Evolutionary conservation across 345 rosid genomes (phyloP).

Genomic region (Eucalyptus urophylla): DNA sequence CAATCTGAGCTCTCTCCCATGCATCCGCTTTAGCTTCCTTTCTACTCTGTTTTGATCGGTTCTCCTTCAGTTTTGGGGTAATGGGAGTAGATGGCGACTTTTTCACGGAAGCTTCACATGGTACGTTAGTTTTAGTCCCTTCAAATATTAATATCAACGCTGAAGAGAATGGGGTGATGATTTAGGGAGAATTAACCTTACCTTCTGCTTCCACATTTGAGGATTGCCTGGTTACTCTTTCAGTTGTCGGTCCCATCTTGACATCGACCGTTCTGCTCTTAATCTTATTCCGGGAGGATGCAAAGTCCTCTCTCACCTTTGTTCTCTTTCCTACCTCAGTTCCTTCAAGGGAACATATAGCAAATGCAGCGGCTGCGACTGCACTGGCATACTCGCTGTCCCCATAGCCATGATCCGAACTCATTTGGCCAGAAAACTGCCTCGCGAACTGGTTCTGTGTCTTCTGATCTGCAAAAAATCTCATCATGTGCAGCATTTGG

Average conservation of each 20-base stretch:
- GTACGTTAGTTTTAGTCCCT: not conserved
- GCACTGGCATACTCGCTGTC: constrained; percentile 33
- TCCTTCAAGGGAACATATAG: constrained; percentile 28
- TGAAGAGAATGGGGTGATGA: not conserved
- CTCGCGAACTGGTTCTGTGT: constrained; percentile 22
- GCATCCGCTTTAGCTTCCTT: constrained; percentile 31
- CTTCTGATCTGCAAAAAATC: constrained; percentile 10
- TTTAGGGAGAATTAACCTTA: not conserved
- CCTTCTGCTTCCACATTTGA: constrained; percentile 7
- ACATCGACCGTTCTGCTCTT: not conserved
- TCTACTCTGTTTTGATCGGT: not conserved
- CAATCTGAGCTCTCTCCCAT: constrained; percentile 52
- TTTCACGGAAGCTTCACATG: constrained; percentile 21
- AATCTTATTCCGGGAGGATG: constrained; percentile 6
- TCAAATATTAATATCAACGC: not conserved
- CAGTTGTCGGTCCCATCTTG: not conserved
- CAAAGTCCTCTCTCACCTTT: constrained; percentile 23
- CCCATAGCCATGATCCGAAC: not conserved
- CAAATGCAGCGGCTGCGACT: constrained; percentile 51
- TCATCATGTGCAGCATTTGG: not conserved
- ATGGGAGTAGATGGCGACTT: not conserved
- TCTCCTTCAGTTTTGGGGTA: constrained; percentile 1
- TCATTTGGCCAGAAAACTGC: constrained; percentile 23
- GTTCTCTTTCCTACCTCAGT: constrained; percentile 4
- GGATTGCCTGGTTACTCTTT: not conserved